Evolutionary conservation across 331 rosid genomes (phyloP).

Genomic region (Quercus lobata): DNA sequence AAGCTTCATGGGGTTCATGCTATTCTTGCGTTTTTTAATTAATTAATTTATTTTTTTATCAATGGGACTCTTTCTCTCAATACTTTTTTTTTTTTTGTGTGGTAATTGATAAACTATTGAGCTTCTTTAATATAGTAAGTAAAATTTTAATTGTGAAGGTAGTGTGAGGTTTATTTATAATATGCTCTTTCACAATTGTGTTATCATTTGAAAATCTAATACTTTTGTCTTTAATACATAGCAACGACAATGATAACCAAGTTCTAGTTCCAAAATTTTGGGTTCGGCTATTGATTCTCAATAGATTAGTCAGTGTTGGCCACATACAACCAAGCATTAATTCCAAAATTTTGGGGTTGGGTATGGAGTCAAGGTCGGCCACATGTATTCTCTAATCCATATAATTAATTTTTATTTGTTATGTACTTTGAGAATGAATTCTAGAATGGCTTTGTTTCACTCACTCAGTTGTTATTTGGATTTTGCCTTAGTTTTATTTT

Average conservation of each 20-base stretch:
- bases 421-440: neutral
- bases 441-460: neutral
- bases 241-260: too few relatives aligned
- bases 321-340: too few relatives aligned
- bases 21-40: neutral
- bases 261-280: too few relatives aligned
- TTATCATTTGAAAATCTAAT: neutral
- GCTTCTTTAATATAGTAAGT: neutral
- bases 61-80: neutral
- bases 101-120: too few relatives aligned
- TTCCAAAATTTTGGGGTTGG: too few relatives aligned
- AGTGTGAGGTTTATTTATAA: neutral
- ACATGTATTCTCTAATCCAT: too few relatives aligned
- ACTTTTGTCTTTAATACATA: neutral
- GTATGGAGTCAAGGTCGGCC: too few relatives aligned
- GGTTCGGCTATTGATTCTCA: too few relatives aligned
- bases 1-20: constrained; percentile 2
- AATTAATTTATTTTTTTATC: neutral
- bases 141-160: neutral
- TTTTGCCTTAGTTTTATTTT: constrained; percentile 46
- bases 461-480: neutral
- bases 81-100: neutral
- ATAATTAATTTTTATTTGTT: too few relatives aligned
- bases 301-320: too few relatives aligned
- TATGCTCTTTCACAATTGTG: too few relatives aligned